Conservation (phyloP, 2,329 filamentous ascomycete species). For the Fusarium concolor region DNA sequence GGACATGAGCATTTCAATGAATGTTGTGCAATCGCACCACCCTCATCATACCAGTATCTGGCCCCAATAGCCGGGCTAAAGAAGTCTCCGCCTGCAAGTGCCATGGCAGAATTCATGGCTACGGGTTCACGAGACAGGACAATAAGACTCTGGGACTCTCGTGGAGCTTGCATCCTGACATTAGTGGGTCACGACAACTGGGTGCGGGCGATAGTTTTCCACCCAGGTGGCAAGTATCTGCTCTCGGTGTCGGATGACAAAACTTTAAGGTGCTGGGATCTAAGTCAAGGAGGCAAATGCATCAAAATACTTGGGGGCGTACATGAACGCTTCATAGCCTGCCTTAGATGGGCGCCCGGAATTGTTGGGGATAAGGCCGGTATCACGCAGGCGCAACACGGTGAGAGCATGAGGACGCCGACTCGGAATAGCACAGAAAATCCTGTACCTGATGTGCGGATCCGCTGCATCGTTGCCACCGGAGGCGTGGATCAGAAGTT, state of each 20-base stretch:
- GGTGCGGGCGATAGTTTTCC: constrained; percentile 87
- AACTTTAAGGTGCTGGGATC: constrained; percentile 92
- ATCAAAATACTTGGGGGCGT: constrained; percentile 82
- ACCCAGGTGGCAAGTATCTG: constrained; percentile 91
- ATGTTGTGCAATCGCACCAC: constrained; percentile 87
- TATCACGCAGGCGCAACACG: too few relatives aligned
- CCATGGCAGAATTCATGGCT: constrained; percentile 86
- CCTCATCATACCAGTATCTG: constrained; percentile 80
- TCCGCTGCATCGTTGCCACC: constrained; percentile 87
- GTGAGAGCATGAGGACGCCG: constrained; percentile 27
- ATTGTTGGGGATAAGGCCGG: too few relatives aligned
- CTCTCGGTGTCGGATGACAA: constrained; percentile 90
- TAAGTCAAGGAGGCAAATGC: constrained; percentile 88
- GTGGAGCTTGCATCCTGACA: constrained; percentile 86
- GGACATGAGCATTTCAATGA: constrained; percentile 89
- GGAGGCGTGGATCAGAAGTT: constrained; percentile 69
- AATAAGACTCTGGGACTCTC: constrained; percentile 87
- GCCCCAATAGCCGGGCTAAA: constrained; percentile 83
- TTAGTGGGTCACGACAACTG: constrained; percentile 93
- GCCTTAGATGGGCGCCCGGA: too few relatives aligned
- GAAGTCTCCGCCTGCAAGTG: constrained; percentile 78
- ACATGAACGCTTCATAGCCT: constrained; percentile 88
- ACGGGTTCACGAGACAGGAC: constrained; percentile 91
- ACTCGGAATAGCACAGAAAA: constrained; percentile 4
- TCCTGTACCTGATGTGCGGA: constrained; percentile 63